These are phyloP conservation scores for Drosera capensis DNA, from an alignment of 148 eudicot genomes.

Conservation along the genomic window DNA sequence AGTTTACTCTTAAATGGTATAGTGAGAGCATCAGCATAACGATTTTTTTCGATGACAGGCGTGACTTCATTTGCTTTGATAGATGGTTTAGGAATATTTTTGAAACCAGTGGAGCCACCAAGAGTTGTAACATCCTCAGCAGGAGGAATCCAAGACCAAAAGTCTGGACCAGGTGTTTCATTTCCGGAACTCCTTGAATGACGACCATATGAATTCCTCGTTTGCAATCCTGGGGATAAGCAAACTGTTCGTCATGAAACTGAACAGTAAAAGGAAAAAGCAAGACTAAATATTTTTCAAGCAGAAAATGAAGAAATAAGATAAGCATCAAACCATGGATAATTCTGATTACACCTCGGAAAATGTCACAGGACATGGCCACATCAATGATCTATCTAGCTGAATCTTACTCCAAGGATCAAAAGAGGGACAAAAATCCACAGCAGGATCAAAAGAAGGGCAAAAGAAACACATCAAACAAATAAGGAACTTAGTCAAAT, in stretches of 20 bases:
- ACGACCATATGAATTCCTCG: slow-evolving; percentile 9
- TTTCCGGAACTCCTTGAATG: slow-evolving; percentile 16
- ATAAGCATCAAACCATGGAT: no score
- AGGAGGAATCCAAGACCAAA: slow-evolving; percentile 93
- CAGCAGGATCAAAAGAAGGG: neutral
- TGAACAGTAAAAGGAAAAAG: neutral
- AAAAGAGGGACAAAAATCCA: neutral
- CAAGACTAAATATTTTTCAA: neutral
- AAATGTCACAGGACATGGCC: no score
- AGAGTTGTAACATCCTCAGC: slow-evolving; percentile 12
- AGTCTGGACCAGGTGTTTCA: slow-evolving; percentile 67
- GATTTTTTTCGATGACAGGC: slow-evolving; percentile 52
- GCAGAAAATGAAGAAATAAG: neutral
- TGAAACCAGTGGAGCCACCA: slow-evolving; percentile 10
- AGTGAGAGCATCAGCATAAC: slow-evolving; percentile 22
- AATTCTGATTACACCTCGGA: no score
- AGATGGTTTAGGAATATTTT: slow-evolving; percentile 17
- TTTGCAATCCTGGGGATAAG: slow-evolving; percentile 11
- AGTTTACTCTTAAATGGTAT: slow-evolving; percentile 58
- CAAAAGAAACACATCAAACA: no score
- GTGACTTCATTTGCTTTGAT: slow-evolving; percentile 10
- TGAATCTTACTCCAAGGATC: neutral
- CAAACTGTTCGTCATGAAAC: slow-evolving; percentile 1
- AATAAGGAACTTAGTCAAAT: no score
- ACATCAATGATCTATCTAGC: no score